phyloP scores from a whole-genome alignment of 352 stramenopile genomes.

The Globisporangium echinulatum region DNA sequence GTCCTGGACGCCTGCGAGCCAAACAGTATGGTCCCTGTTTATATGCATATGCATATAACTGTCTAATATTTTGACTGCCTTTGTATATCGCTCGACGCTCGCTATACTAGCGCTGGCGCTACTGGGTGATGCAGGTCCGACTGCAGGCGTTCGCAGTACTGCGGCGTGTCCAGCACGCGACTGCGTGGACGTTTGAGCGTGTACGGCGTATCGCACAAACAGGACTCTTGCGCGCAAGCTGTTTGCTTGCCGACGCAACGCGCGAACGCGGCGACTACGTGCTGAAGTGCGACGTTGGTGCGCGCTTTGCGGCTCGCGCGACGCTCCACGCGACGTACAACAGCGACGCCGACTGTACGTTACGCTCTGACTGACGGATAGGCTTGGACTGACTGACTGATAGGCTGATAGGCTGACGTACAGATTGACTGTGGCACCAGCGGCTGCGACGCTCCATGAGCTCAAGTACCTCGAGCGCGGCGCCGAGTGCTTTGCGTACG shows the following conservation, averaged over 20 bases:
- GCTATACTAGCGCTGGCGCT: conserved; percentile 33
- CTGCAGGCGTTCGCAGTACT: conserved; percentile 33
- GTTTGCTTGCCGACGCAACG: conserved; percentile 25
- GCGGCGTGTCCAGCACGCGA: conserved; percentile 19
- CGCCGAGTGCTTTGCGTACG: conserved; percentile 61
- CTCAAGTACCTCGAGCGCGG: conserved; percentile 66
- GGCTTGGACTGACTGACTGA: neutral
- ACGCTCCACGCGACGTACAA: conserved; percentile 55
- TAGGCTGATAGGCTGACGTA: neutral
- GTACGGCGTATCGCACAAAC: conserved; percentile 32
- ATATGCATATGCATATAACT: too few species aligned
- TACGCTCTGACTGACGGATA: neutral
- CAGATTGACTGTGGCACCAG: conserved; percentile 12
- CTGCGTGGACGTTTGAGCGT: conserved; percentile 22
- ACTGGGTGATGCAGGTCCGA: conserved; percentile 23
- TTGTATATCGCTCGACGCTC: neutral
- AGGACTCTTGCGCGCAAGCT: conserved; percentile 37
- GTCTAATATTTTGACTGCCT: neutral
- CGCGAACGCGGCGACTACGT: conserved; percentile 53
- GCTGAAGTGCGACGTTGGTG: conserved; percentile 57
- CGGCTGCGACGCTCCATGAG: conserved; percentile 56
- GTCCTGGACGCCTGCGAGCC: conserved; percentile 24
- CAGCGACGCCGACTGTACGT: conserved; percentile 63
- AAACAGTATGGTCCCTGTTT: conserved; percentile 23
- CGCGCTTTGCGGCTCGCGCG: conserved; percentile 40